phyloP scores from a whole-genome alignment of 495 filamentous ascomycete genomes.

The Zalerion maritima region DNA sequence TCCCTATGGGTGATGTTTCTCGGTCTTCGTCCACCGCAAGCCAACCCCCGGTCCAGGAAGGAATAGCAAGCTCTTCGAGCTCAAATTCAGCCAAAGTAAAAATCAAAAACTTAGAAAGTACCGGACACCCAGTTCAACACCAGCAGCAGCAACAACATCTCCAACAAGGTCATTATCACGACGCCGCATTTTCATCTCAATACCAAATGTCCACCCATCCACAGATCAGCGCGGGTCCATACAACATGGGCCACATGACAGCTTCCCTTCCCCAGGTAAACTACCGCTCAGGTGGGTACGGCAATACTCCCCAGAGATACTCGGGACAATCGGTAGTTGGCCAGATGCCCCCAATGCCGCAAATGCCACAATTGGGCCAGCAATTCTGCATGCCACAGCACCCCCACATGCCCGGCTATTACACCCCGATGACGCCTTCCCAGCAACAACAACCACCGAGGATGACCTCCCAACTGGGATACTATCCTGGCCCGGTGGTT shows the following conservation, averaged over 20 bases:
- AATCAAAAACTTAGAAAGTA: no score
- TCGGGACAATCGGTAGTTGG: slow-evolving; percentile 21
- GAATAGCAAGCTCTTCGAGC: no score
- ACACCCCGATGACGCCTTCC: slow-evolving; percentile 18
- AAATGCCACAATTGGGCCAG: slow-evolving; percentile 29
- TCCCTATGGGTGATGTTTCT: no score
- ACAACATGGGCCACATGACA: slow-evolving; percentile 26
- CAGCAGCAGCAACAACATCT: slow-evolving; percentile 19
- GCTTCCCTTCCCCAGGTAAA: slow-evolving; percentile 22
- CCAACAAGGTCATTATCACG: slow-evolving; percentile 15
- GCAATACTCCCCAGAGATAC: slow-evolving; percentile 22
- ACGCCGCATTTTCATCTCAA: slow-evolving; percentile 21
- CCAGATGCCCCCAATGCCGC: slow-evolving; percentile 28
- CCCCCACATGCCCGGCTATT: slow-evolving; percentile 22
- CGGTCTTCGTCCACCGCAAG: no score
- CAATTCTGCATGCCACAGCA: slow-evolving; percentile 29
- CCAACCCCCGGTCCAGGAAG: no score
- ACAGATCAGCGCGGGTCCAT: slow-evolving; percentile 15
- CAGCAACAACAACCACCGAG: slow-evolving; percentile 20
- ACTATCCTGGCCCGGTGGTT: slow-evolving; percentile 22
- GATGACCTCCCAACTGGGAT: slow-evolving; percentile 18
- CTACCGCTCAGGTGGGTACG: slow-evolving; percentile 21
- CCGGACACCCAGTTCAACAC: no score
- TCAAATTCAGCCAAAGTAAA: no score
- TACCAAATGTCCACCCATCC: slow-evolving; percentile 22